These are phyloP conservation scores for Populus hybrid DNA, from an alignment of 441 rosid genomes.

Conservation along the genomic window DNA sequence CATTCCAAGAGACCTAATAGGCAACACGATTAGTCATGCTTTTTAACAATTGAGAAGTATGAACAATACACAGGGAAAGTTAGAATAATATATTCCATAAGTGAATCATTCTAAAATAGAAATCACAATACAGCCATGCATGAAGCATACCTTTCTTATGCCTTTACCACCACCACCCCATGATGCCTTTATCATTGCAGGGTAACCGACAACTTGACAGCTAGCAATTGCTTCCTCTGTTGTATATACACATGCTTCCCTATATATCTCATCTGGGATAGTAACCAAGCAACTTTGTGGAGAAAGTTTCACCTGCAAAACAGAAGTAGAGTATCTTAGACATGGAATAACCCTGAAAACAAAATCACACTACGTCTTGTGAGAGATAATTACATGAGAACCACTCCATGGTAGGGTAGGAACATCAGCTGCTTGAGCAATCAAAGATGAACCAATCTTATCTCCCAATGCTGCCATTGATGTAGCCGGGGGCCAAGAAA, in stretches of 20 bases:
- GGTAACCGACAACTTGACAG: conserved; percentile 98
- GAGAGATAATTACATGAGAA: conserved; percentile 64
- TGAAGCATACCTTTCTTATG: conserved; percentile 83
- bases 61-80: background rate
- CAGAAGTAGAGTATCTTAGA: conserved; percentile 22
- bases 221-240: conserved; percentile 99
- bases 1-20: background rate
- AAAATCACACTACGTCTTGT: conserved; percentile 11
- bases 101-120: background rate
- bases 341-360: conserved; percentile 15
- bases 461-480: conserved; percentile 99
- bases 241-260: conserved; percentile 94
- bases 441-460: conserved; percentile 98
- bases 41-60: background rate
- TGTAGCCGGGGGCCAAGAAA: conserved; percentile 92
- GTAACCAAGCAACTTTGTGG: conserved; percentile 70
- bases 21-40: conserved; percentile 10
- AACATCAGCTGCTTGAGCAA: conserved; percentile 99
- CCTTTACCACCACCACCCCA: conserved; percentile 99
- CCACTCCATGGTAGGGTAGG: conserved; percentile 99
- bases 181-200: conserved; percentile 99
- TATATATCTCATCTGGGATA: conserved; percentile 86
- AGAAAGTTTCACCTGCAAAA: conserved; percentile 80
- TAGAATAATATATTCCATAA: background rate
- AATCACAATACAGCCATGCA: conserved; percentile 10